Conservation (phyloP, 441 rosid genomes). For the Arabidopsis hybrid region DNA sequence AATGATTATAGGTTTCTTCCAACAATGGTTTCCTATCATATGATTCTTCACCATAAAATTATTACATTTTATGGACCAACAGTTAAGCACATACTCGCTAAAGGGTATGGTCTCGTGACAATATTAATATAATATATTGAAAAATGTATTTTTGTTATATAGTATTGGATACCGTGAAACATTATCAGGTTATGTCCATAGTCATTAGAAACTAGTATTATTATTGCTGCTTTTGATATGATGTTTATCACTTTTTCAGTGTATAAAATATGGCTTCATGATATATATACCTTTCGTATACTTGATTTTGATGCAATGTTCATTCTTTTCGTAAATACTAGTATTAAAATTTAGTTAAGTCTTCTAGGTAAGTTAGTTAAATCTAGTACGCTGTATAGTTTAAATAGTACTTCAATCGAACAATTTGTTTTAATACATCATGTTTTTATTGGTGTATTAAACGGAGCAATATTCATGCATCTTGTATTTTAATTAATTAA, state of each 20-base stretch:
- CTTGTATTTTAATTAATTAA: neutral
- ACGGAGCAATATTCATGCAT: neutral
- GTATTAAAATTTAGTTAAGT: neutral
- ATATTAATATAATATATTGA: neutral
- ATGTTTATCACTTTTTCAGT: conserved; percentile 41
- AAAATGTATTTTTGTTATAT: conserved; percentile 28
- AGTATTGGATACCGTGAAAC: conserved; percentile 41
- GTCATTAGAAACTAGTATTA: conserved; percentile 37
- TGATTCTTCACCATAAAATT: conserved; percentile 33
- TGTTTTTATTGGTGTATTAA: neutral
- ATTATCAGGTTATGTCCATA: conserved; percentile 43
- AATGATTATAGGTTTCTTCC: conserved; percentile 42
- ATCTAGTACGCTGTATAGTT: neutral
- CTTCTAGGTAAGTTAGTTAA: conserved; percentile 36
- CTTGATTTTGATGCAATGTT: conserved; percentile 25
- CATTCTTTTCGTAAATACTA: neutral
- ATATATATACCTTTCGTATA: conserved; percentile 23
- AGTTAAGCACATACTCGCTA: conserved; percentile 33
- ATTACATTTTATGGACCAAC: conserved; percentile 36
- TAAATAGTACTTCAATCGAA: neutral
- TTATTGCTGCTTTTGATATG: conserved; percentile 41
- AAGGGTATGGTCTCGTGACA: conserved; percentile 42
- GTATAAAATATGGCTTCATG: conserved; percentile 31
- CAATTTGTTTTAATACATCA: neutral
- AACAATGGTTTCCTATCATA: conserved; percentile 32